Conservation (phyloP, 2,329 filamentous ascomycete species). For the Paecilomyces sp. region DNA sequence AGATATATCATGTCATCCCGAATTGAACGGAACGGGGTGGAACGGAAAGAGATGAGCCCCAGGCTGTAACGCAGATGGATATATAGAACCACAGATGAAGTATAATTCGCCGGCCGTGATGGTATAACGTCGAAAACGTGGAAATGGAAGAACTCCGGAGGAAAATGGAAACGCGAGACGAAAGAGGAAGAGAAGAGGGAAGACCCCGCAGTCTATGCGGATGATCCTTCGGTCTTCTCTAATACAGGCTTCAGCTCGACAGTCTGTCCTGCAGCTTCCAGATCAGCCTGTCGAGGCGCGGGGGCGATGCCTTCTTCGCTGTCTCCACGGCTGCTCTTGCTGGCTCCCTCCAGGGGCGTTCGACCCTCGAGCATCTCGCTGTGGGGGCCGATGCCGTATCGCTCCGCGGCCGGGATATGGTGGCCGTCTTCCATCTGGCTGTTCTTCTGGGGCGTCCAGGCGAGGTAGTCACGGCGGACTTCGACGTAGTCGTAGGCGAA, state of each 20-base stretch:
- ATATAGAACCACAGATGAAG: background rate
- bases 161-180: constrained; percentile 3
- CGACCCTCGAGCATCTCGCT: constrained; percentile 56
- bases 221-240: constrained; percentile 1
- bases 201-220: background rate
- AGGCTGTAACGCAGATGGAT: background rate
- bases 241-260: constrained; percentile 1
- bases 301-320: constrained; percentile 16
- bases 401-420: constrained; percentile 50
- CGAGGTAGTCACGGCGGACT: constrained; percentile 44
- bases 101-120: background rate
- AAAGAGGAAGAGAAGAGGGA: background rate
- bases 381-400: constrained; percentile 55
- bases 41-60: background rate
- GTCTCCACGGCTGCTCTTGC: constrained; percentile 22
- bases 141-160: background rate
- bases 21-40: background rate
- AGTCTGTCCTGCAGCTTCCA: constrained; percentile 8
- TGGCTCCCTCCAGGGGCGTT: constrained; percentile 22
- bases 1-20: background rate
- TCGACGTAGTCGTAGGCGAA: constrained; percentile 48
- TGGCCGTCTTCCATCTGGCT: constrained; percentile 41
- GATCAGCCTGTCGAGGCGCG: constrained; percentile 23
- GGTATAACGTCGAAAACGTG: background rate
- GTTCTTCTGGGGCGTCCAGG: constrained; percentile 41